Evolutionary conservation across 225 moss, liverwort and hornwort genomes (phyloP).

Genomic region (Bryum argenteum): DNA sequence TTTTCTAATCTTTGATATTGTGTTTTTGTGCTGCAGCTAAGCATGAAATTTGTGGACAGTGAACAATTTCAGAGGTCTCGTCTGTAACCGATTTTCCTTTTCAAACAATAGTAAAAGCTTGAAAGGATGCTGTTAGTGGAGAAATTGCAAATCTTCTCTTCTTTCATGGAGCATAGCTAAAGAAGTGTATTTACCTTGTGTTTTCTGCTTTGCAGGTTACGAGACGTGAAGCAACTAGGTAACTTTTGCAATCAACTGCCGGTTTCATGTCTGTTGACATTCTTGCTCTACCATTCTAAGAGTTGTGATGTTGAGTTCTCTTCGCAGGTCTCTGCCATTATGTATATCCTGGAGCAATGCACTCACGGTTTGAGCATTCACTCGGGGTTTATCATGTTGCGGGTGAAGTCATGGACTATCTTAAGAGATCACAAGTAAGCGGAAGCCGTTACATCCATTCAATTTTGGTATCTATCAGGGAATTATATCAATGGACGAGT

Average conservation of each 20-base stretch:
- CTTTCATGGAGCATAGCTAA: not conserved
- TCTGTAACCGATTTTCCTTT: constrained; percentile 8
- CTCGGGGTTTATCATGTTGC: constrained; percentile 90
- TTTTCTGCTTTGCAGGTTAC: constrained; percentile 65
- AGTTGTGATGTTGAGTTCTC: constrained; percentile 9
- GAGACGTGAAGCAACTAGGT: constrained; percentile 93
- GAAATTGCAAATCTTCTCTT: constrained; percentile 3
- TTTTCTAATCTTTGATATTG: constrained; percentile 6
- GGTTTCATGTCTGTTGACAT: constrained; percentile 7
- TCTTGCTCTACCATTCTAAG: not conserved
- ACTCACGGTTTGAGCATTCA: constrained; percentile 93
- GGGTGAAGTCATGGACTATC: constrained; percentile 71
- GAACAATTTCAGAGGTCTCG: constrained; percentile 91
- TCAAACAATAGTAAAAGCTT: not conserved
- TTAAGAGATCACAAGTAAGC: constrained; percentile 74
- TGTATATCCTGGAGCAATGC: constrained; percentile 91
- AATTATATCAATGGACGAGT: not conserved
- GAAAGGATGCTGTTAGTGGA: not conserved
- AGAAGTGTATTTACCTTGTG: constrained; percentile 7
- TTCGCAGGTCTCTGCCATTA: constrained; percentile 83
- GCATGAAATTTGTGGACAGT: constrained; percentile 77
- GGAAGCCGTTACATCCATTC: constrained; percentile 11
- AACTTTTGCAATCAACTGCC: constrained; percentile 3
- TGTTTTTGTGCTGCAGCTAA: constrained; percentile 48
- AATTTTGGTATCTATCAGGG: constrained; percentile 10